Base-by-base conservation (phyloP, 2,329 filamentous ascomycete genomes). In the Pseudonectria buxi region DNA sequence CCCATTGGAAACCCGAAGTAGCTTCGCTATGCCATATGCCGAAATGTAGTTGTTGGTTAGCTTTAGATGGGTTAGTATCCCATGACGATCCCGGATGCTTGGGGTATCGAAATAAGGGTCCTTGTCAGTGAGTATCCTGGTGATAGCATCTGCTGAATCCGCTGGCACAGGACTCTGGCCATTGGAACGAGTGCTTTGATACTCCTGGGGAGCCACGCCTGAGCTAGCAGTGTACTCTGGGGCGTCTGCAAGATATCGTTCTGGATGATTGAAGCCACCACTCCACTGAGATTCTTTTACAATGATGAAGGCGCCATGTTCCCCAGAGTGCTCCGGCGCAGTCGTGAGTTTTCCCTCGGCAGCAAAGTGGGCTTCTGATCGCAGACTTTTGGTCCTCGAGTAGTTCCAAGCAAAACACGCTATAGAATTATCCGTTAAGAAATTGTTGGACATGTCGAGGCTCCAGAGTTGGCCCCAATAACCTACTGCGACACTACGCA, bases 361-460 rank as follows among this genome's bases (percentile, higher is more conserved):
- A 10, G 61, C 55, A 37, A 65, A 68, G 40, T 65, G 57, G 6
- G 47, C 46, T n/a, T 59, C 52, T 1, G 56, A 58, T 16, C 58
- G 58, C n/a, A 66, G 52, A 2, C 54, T 49, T 7, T 48, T 43
- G 10, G 37, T 32, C 3, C 54, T 52, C 10, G 69, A 58, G 40
- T 59, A 65, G 13, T 46, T 43, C 6, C 51, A 28, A 6, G 53
- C 40, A 4, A 62, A 28, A 3, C 22, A 29, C 7, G 59, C 49
- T 10, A 76, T 46, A 4, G 58, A 45, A 3, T 26, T 45, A 45
- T 79, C 74, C 0, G 65, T 69, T 9, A 81, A 49, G 10, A 60
- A 63, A 44, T 81, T 81, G 6, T 64, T 35, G 26, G 64, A 60
- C 1, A 80, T 32, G 41, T 81, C 74, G 4, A 80, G 49, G 45